A percentile compares a stretch with the other conserved stretches of the same genome.
phyloP scores from a whole-genome alignment of 1,139 yeast species.

The Saccharomycopsis phalli region DNA sequence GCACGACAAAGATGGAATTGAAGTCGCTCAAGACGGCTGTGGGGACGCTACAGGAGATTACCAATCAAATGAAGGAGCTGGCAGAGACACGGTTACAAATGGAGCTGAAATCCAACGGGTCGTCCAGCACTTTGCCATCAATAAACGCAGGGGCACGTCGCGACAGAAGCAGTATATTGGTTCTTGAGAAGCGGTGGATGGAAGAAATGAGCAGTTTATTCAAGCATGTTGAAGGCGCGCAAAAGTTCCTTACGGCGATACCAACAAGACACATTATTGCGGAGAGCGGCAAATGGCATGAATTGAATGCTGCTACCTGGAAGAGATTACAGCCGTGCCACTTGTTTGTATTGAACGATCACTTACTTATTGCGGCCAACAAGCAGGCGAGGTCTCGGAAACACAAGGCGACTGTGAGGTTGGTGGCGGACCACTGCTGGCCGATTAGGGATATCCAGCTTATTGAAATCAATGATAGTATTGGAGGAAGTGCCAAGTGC shows the following conservation, averaged over 20 bases:
- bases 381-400: conserved; percentile 33
- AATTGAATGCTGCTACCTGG: conserved; percentile 80
- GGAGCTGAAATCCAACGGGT: conserved; percentile 19
- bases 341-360: conserved; percentile 69
- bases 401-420: conserved; percentile 26
- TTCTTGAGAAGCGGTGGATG: conserved; percentile 77
- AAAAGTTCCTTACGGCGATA: conserved; percentile 63
- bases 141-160: conserved; percentile 26
- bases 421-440: conserved; percentile 76
- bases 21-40: conserved; percentile 52
- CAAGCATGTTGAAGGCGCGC: conserved; percentile 85
- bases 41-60: conserved; percentile 51
- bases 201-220: conserved; percentile 62
- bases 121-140: conserved; percentile 21
- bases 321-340: conserved; percentile 73
- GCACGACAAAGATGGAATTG: conserved; percentile 55
- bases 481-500: conserved; percentile 20
- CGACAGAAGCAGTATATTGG: conserved; percentile 63
- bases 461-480: conserved; percentile 30
- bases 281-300: conserved; percentile 82
- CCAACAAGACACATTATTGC: conserved; percentile 79
- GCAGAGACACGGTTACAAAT: conserved; percentile 52
- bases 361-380: conserved; percentile 64
- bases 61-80: conserved; percentile 58
- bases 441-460: conserved; percentile 56